phyloP scores from a whole-genome alignment of 2,329 filamentous ascomycete genomes.

The Endocalyx cinctus region DNA sequence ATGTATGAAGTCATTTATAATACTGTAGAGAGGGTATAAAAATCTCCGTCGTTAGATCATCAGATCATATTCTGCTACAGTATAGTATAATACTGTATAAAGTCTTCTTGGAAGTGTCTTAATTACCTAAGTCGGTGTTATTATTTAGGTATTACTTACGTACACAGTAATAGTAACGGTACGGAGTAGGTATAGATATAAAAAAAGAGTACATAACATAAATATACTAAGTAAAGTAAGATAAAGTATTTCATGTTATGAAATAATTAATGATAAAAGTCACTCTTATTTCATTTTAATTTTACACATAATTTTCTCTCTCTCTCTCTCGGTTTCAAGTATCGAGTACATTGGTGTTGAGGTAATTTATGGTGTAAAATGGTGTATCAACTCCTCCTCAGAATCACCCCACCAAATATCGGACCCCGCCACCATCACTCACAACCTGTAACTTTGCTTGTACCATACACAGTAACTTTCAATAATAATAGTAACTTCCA shows the following conservation, averaged over 20 bases:
- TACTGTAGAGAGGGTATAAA: background rate
- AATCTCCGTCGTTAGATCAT: background rate
- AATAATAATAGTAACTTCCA: slow-evolving; percentile 1
- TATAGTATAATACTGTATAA: background rate
- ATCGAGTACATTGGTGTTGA: background rate
- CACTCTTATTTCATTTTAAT: background rate
- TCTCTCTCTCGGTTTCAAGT: background rate
- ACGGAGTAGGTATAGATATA: too few species aligned
- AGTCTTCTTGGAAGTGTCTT: background rate
- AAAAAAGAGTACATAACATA: slow-evolving; percentile 1
- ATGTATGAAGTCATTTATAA: background rate
- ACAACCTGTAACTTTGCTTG: background rate
- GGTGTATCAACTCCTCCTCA: background rate
- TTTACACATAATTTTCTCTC: background rate
- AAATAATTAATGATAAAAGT: too few species aligned
- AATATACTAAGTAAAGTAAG: background rate
- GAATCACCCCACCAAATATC: background rate
- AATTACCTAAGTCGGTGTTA: background rate
- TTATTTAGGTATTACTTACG: too few species aligned
- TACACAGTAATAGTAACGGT: too few species aligned
- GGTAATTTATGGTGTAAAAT: background rate
- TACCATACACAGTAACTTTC: background rate
- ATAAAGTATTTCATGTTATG: too few species aligned
- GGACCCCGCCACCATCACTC: too few species aligned
- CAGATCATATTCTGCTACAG: background rate